Evolutionary conservation across 2,329 filamentous ascomycete genomes (phyloP).

Genomic region (Helicocarpus griseus): DNA sequence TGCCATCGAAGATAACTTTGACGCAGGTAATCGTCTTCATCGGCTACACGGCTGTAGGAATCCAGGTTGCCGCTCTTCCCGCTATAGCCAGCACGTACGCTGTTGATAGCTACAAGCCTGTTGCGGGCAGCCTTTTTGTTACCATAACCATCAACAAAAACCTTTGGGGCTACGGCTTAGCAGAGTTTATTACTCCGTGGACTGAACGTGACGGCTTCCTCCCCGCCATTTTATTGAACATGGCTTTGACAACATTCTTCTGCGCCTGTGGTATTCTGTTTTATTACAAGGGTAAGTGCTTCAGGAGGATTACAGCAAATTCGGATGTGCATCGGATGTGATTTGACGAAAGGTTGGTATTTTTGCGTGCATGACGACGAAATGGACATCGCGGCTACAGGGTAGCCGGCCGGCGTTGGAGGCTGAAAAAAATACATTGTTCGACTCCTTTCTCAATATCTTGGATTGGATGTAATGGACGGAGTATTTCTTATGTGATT

Average conservation of each 20-base stretch:
- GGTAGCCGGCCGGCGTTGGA: too few species aligned
- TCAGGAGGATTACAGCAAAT: constrained; percentile 47
- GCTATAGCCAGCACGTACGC: constrained; percentile 50
- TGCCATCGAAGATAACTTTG: neutral
- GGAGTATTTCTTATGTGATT: neutral
- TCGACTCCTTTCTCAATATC: neutral
- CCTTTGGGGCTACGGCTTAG: constrained; percentile 52
- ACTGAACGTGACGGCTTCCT: constrained; percentile 42
- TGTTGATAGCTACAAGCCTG: constrained; percentile 55
- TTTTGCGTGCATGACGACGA: too few species aligned
- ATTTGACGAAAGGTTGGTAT: constrained; percentile 2
- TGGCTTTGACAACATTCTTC: constrained; percentile 43
- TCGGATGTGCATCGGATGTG: constrained; percentile 46
- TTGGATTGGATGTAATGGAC: neutral
- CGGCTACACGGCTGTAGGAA: constrained; percentile 46
- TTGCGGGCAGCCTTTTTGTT: constrained; percentile 51
- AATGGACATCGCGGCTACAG: too few species aligned
- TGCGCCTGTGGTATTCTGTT: constrained; percentile 47
- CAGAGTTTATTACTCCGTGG: constrained; percentile 48
- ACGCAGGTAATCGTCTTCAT: constrained; percentile 42
- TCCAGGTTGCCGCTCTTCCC: constrained; percentile 52
- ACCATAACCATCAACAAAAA: constrained; percentile 57
- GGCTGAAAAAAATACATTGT: too few species aligned
- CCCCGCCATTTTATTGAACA: constrained; percentile 52
- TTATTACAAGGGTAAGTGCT: constrained; percentile 50